Conservation (phyloP, 2,329 filamentous ascomycete genomes). For the Colletotrichum australisinense region DNA sequence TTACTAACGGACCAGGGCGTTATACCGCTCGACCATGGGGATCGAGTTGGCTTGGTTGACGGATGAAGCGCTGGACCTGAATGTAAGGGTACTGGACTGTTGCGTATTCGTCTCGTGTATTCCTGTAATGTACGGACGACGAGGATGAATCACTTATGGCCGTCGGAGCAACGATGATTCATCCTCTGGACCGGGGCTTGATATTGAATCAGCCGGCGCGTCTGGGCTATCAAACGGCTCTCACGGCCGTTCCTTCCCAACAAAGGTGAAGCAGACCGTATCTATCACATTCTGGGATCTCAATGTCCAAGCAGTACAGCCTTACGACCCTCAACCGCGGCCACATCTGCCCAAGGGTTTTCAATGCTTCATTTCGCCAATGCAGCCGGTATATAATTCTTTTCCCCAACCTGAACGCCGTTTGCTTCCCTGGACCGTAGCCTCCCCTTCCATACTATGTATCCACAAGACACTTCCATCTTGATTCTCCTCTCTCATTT, state of each 20-base stretch:
- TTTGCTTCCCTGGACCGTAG: constrained; percentile 1
- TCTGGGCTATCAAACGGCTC: background rate
- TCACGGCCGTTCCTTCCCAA: background rate
- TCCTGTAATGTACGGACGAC: too few relatives aligned
- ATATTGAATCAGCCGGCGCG: background rate
- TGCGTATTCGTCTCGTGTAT: too few relatives aligned
- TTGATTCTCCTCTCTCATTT: constrained; percentile 46
- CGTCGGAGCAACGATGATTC: background rate
- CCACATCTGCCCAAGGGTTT: background rate
- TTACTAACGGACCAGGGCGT: too few relatives aligned
- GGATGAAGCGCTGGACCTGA: too few relatives aligned
- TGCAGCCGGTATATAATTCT: constrained; percentile 21
- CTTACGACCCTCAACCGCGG: background rate
- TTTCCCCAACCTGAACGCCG: constrained; percentile 32
- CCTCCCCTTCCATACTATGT: background rate
- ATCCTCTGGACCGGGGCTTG: too few relatives aligned
- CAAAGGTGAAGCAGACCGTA: fast-evolving
- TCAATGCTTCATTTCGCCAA: background rate
- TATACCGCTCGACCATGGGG: too few relatives aligned
- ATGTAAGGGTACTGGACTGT: too few relatives aligned
- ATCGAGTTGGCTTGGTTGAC: too few relatives aligned
- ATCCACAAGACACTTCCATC: background rate
- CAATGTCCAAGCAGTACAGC: background rate
- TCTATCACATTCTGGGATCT: background rate
- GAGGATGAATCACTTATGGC: background rate